Base-by-base conservation (phyloP, 768 basidiomycete genomes). In the Udeniomyces megalosporus region DNA sequence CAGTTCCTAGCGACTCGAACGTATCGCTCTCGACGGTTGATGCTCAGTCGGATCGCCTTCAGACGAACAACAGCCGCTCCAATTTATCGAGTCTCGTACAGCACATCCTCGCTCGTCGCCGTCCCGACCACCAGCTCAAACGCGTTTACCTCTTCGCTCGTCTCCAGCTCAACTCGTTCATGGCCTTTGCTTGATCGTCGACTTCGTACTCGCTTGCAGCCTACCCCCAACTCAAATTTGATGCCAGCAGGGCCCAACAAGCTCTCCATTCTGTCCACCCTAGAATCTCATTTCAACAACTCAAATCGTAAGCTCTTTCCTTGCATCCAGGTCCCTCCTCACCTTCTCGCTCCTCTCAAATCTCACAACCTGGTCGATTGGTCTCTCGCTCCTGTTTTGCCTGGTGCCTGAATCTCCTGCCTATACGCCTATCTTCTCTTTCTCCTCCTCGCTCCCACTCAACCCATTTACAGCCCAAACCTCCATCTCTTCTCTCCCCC, bases 281-380 rank as follows among this genome's bases (percentile, higher is more conserved):
- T 42, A 42, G 38, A 42, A 8, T 42, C 38, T 42, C 38, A 42
- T 54, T 48, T 54, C 59, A 59, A 67, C 62, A 67, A 65, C 65
- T 66, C 55, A 59, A 66, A 24, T 35, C 15, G 29, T 35, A 20
- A 5, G 14, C 26, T 17, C 38, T 28, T 48, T 31, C 31, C 7
- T 58, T 29, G 14, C 55, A 4, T 7, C 29, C 6, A 14, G 8
- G 17, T 42, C 2, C 49, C 3, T 10, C 60, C 35, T 60, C 32
- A 42, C 2, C 64, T 8, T 8, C 31, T 20, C 51, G n/a, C n/a
- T 22, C 51, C 4, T 31, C 51, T 45, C 12, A 28, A 6, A 34
- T 10, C 48, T 17, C 46, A 45, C 24, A 20, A 15, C 4, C 46
- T 6, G 20, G 15, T 29, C 49, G 17, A 26, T 15, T 14, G 6